Evolutionary conservation across 371 early-diverging fungal genomes (phyloP), one percentile per base, ranked within the genome.

Genomic region (Amoeboaphelidium protococcarum): DNA sequence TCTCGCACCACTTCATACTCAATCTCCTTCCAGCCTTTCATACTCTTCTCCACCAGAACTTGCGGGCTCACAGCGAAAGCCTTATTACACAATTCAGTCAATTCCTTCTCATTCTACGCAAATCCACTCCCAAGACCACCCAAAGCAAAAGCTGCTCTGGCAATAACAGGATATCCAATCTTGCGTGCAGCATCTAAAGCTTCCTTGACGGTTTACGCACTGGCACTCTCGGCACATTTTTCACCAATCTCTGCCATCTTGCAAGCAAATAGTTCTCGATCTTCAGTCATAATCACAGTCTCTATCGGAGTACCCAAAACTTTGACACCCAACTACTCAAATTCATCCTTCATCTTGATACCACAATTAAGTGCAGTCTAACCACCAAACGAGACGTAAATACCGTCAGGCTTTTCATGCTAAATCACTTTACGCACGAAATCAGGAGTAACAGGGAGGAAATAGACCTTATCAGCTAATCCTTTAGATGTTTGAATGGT

Each of bases 1-100:
- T 91, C 92, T 57, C 92, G 79, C 37, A 91, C 87, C n/a, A 91
- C 89, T 62, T 91, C 92, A 58, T 91, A 91, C 61, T 91, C 92
- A 48, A 91, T 72, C 61, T 90, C 91, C 62, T 91, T 88, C 89
- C 92, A 91, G 19, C 92, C 92, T 63, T 82, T 83, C 87, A 91
- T 86, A n/a, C 78, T 77, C 52, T 71, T 64, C 54, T 91, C 89
- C 40, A 91, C 78, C 47, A 91, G 68, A 26, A 91, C 69, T 61
- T 91, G 89, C 46, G 87, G 83, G 13, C 76, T 68, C 44, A 76
- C 62, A 10, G 82, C 62, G 51, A 87, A 65, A 25, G 86, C 73
- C 58, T 78, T 78, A 56, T 75, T 73, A 25, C 76, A 71, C 25
- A 91, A 65, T 12, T 68, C 56, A 24, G 63, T 60, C 27, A 91